Base-by-base conservation (phyloP, 352 stramenopile genomes). In the Globisporangium abappressorium region DNA sequence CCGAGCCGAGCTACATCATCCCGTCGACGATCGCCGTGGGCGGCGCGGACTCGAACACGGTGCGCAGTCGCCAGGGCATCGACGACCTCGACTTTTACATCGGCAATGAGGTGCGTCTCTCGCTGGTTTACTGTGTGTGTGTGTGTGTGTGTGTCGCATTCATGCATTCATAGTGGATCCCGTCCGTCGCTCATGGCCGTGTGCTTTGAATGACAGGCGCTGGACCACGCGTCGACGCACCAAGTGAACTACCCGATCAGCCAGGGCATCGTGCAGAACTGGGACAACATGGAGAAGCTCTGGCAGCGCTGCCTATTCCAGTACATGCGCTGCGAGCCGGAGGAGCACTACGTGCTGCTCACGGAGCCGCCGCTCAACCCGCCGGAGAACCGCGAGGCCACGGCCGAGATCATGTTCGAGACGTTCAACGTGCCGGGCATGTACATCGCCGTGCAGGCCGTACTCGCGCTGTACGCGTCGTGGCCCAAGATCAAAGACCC, bases 71-170 rank as follows among this genome's bases (percentile, higher is more conserved):
- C 51, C 87, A 97, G 72, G 92, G 92, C 41, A 90, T 98, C 63
- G 92, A 98, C 66, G 95, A 99, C 70, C 72, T 98, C 56, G 95
- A 98, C 78, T 98, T 98, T 74, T 96, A 97, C 80, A 98, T 98
- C 56, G 96, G 96, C 63, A 94, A 98, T 34, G 92, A 98, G 57
- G 64, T 72, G 30, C 20, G 43, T 30, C 5, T 38, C 18, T 57
- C 18, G 5, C 7, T 33, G 30, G 30, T 33, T 33, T 33, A 33
- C 3, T 15, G 12, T 54, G 26, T 18, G 22, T 14, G 20, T n/a
- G 24, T 14, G 20, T n/a, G 24, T 14, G 2, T 18, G 6, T 14
- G 20, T 28, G 57, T 61, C 34, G 38, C 38, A 41, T 28, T n/a
- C 9, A 26, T 26, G 38, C 38, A 30, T 33, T 38, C n/a, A 53